These are phyloP conservation scores for Aureobasidium uvarum DNA, from an alignment of 2,329 filamentous ascomycete species.

Conservation along the genomic window DNA sequence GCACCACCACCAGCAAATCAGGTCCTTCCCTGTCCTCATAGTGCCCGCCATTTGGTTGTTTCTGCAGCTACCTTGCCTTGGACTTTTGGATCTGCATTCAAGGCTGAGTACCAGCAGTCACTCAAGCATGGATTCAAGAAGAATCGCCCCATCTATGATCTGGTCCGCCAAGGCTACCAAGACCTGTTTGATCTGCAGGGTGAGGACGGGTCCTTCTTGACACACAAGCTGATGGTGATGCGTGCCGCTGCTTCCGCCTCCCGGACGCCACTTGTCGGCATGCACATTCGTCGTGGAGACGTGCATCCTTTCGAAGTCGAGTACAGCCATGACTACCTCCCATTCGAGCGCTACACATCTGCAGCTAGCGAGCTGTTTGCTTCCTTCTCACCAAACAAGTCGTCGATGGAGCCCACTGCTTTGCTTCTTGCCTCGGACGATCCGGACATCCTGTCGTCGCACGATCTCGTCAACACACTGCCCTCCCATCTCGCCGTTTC, in stretches of 20 bases:
- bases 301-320: constrained; percentile 76
- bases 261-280: constrained; percentile 60
- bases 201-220: constrained; percentile 65
- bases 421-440: constrained; percentile 78
- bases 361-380: constrained; percentile 49
- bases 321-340: constrained; percentile 74
- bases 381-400: constrained; percentile 15
- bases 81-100: constrained; percentile 61
- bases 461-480: constrained; percentile 57
- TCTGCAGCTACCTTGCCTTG: constrained; percentile 65
- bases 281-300: constrained; percentile 81
- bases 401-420: constrained; percentile 31
- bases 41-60: constrained; percentile 70
- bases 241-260: constrained; percentile 47
- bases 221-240: constrained; percentile 58
- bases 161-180: constrained; percentile 69
- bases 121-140: constrained; percentile 40
- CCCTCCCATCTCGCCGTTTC: constrained; percentile 34
- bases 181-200: constrained; percentile 67
- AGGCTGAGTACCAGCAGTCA: constrained; percentile 23
- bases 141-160: constrained; percentile 60
- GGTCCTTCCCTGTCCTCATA: constrained; percentile 75
- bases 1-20: constrained; percentile 69
- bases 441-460: constrained; percentile 66
- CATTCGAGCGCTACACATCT: constrained; percentile 65